Conservation (phyloP, 768 basidiomycete genomes). For the Termitomyces heimii region DNA sequence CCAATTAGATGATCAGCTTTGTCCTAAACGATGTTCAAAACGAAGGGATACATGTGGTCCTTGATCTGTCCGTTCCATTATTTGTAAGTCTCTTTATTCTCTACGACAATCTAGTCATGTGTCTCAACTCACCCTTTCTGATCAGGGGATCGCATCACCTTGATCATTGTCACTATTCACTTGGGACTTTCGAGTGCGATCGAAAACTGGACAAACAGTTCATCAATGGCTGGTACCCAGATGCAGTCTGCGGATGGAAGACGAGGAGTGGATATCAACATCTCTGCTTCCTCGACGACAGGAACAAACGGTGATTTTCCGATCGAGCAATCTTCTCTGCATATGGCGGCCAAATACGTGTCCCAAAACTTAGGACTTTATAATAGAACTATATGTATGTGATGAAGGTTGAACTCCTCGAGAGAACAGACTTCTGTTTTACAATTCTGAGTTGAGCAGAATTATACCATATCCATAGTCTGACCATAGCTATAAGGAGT, state of each 20-base stretch:
- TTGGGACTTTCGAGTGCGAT: constrained; percentile 6
- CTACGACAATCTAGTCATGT: no score
- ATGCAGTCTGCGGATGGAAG: constrained; percentile 2
- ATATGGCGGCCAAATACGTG: no score
- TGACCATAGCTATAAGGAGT: no score
- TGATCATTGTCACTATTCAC: constrained; percentile 13
- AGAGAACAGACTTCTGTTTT: no score
- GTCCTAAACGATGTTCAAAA: constrained; percentile 7
- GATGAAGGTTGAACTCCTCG: no score
- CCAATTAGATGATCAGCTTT: constrained; percentile 7
- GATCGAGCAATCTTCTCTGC: no score
- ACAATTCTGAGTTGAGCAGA: no score
- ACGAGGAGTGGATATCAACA: background rate
- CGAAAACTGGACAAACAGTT: background rate
- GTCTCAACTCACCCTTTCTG: background rate
- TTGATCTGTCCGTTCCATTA: constrained; percentile 11
- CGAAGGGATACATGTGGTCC: constrained; percentile 10
- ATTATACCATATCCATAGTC: no score
- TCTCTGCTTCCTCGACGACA: background rate
- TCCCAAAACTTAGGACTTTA: no score
- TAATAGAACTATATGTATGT: no score
- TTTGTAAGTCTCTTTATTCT: constrained; percentile 4
- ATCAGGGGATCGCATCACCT: constrained; percentile 14
- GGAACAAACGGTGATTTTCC: no score
- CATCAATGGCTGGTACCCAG: background rate